Evolutionary conservation across 2,329 filamentous ascomycete species (phyloP).

Genomic region (Verticillium nubilum): DNA sequence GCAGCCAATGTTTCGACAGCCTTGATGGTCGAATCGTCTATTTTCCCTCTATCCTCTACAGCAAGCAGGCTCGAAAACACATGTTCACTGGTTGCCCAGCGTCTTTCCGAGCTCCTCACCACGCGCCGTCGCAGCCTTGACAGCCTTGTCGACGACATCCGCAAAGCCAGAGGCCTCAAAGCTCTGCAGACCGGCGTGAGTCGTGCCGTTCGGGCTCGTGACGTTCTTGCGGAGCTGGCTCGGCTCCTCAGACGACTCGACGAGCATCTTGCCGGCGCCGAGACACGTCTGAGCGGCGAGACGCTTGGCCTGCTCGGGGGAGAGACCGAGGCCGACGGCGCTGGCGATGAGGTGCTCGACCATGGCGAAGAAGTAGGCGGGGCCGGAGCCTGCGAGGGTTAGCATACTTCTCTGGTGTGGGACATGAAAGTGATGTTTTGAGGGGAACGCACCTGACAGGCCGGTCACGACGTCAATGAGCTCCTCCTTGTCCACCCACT

Average conservation of each 20-base stretch:
- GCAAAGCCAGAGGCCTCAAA: conserved; percentile 38
- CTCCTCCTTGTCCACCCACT: conserved; percentile 45
- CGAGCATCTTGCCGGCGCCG: conserved; percentile 46
- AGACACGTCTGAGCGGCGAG: conserved; percentile 45
- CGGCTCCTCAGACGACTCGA: conserved; percentile 38
- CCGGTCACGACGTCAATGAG: conserved; percentile 45
- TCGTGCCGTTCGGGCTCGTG: conserved; percentile 47
- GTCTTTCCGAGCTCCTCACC: conserved; percentile 37
- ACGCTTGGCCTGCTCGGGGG: conserved; percentile 41
- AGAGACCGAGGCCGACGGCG: conserved; percentile 36
- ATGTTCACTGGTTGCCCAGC: conserved; percentile 7
- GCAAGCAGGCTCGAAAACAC: background rate
- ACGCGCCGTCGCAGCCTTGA: conserved; percentile 37
- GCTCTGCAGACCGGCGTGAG: conserved; percentile 41
- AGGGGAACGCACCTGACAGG: conserved; percentile 33
- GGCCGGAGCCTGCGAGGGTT: conserved; percentile 34
- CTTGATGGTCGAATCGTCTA: background rate
- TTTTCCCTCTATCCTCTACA: background rate
- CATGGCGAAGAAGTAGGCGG: conserved; percentile 48
- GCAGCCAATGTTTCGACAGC: background rate
- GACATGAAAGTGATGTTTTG: background rate
- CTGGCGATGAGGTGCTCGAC: conserved; percentile 44
- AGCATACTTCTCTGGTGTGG: conserved; percentile 1
- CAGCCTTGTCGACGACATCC: conserved; percentile 37
- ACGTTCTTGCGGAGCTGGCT: conserved; percentile 44